A percentile compares a stretch with the other conserved stretches of the same genome.
Conservation (phyloP, 2,329 filamentous ascomycete genomes). For the Ophiostoma sp. region DNA sequence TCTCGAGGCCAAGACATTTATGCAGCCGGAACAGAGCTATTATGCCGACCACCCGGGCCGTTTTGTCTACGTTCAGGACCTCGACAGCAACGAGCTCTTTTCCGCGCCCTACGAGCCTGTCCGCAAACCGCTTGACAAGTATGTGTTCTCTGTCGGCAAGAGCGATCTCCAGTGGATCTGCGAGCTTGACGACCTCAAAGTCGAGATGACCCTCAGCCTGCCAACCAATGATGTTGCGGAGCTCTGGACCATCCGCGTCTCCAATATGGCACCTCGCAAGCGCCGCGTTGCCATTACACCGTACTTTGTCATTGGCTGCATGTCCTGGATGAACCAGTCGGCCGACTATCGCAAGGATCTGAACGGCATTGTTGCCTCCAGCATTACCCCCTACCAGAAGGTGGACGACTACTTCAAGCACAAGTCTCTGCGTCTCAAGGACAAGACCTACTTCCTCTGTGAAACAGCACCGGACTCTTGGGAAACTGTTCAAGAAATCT, state of each 20-base stretch:
- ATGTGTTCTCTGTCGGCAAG: slow-evolving; percentile 56
- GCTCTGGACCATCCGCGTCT: slow-evolving; percentile 55
- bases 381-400: slow-evolving; percentile 59
- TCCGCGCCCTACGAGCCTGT: slow-evolving; percentile 59
- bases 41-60: slow-evolving; percentile 59
- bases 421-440: slow-evolving; percentile 55
- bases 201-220: slow-evolving; percentile 53
- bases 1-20: slow-evolving; percentile 59
- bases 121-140: slow-evolving; percentile 48
- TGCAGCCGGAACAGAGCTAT: slow-evolving; percentile 62
- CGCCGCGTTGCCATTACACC: slow-evolving; percentile 55
- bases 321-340: slow-evolving; percentile 64
- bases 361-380: slow-evolving; percentile 51
- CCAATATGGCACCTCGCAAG: slow-evolving; percentile 47
- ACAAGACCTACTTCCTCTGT: slow-evolving; percentile 59
- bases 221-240: slow-evolving; percentile 57
- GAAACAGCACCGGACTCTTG: slow-evolving; percentile 53
- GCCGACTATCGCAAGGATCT: slow-evolving; percentile 53
- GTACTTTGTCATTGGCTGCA: slow-evolving; percentile 60
- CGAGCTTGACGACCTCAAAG: slow-evolving; percentile 51
- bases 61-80: slow-evolving; percentile 61
- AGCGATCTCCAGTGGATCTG: slow-evolving; percentile 56
- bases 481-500: slow-evolving; percentile 53
- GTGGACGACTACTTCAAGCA: slow-evolving; percentile 58
- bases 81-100: slow-evolving; percentile 52